Percentiles rank a stretch among this genome's conserved stretches.
phyloP scores from a whole-genome alignment of 768 basidiomycete genomes.

The Calocera cornea region DNA sequence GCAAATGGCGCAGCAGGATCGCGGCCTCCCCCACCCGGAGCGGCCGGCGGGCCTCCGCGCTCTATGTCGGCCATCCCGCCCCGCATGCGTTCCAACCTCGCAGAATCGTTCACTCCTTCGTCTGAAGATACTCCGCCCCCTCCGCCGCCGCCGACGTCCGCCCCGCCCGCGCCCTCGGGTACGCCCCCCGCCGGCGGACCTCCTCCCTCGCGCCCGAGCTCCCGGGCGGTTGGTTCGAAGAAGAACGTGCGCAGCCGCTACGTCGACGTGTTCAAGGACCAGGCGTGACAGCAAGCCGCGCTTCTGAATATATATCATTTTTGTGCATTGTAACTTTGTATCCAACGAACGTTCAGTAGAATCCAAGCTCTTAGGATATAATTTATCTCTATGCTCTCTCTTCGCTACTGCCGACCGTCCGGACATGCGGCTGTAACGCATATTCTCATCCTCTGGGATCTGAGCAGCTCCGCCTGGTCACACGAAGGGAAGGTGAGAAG shows the following conservation, averaged over 20 bases:
- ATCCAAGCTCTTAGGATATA: background rate
- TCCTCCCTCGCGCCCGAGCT: conserved; percentile 40
- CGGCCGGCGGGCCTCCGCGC: conserved; percentile 34
- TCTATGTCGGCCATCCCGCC: conserved; percentile 38
- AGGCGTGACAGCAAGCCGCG: background rate
- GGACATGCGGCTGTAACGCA: background rate
- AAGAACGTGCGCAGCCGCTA: conserved; percentile 71
- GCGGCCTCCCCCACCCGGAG: conserved; percentile 35
- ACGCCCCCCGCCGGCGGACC: conserved; percentile 33
- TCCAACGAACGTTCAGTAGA: background rate
- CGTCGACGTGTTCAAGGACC: conserved; percentile 68
- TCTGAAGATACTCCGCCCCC: background rate
- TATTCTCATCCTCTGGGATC: background rate
- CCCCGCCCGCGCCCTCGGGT: conserved; percentile 34
- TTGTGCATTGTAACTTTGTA: background rate
- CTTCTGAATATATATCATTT: background rate
- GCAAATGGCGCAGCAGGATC: conserved; percentile 20
- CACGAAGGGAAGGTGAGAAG: no score
- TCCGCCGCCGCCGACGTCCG: background rate
- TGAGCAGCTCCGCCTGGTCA: background rate
- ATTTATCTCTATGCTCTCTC: background rate
- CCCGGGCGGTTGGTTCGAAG: conserved; percentile 44
- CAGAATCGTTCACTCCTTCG: conserved; percentile 15
- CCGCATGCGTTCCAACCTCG: conserved; percentile 51
- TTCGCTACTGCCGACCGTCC: background rate